These are phyloP conservation scores for Colletotrichum sp. DNA, from an alignment of 2,329 filamentous ascomycete species.

Conservation along the genomic window DNA sequence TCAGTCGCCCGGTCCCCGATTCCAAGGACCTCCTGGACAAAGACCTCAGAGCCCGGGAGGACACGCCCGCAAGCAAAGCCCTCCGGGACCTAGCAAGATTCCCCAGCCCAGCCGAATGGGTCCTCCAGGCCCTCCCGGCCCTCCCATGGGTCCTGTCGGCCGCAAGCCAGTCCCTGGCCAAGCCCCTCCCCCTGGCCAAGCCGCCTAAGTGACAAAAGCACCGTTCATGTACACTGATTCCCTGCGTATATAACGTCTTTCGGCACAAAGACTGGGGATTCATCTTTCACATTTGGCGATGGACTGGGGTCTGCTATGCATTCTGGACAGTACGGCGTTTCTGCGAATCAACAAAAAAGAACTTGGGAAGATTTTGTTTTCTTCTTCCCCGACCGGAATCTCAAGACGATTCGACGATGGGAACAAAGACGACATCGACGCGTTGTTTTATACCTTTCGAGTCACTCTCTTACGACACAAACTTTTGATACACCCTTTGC, in stretches of 20 bases:
- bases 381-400: background rate
- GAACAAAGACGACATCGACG: constrained; percentile 4
- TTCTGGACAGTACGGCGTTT: constrained; percentile 25
- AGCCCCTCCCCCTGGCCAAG: constrained; percentile 39
- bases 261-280: constrained; percentile 14
- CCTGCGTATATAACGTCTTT: constrained; percentile 19
- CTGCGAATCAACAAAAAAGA: constrained; percentile 18
- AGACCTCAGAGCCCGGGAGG: constrained; percentile 48
- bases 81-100: constrained; percentile 51
- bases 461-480: constrained; percentile 22
- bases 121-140: constrained; percentile 22
- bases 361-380: background rate
- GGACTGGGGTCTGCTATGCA: constrained; percentile 17
- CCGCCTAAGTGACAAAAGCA: constrained; percentile 1
- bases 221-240: background rate
- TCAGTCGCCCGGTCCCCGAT: constrained; percentile 51
- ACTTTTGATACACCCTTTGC: constrained; percentile 26
- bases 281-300: constrained; percentile 22
- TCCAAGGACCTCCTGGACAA: constrained; percentile 33
- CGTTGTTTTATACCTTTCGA: constrained; percentile 20
- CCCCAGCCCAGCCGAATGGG: constrained; percentile 43
- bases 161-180: constrained; percentile 61
- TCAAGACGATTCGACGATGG: constrained; percentile 11
- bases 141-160: constrained; percentile 46
- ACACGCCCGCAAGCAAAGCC: constrained; percentile 44